These are phyloP conservation scores for Leccinum barrowsii DNA, from an alignment of 768 basidiomycete species.

Conservation along the genomic window DNA sequence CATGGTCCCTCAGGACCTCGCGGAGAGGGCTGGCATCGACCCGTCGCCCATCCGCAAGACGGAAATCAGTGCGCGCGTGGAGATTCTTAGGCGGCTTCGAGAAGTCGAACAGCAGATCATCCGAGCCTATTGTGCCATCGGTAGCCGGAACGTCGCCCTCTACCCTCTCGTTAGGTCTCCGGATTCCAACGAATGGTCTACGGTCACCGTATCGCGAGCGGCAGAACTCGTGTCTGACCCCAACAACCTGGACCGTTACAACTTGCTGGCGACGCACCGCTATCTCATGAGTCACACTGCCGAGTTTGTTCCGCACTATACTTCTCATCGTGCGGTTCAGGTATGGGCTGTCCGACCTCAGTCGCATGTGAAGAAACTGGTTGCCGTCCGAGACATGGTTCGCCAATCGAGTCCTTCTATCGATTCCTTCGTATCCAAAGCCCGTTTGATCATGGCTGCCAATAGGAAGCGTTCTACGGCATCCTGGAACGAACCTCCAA, in stretches of 20 bases:
- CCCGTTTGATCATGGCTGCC: conserved; percentile 37
- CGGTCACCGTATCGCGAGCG: conserved; percentile 52
- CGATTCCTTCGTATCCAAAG: conserved; percentile 49
- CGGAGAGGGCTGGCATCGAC: conserved; percentile 44
- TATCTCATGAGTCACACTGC: conserved; percentile 53
- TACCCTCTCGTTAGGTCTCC: conserved; percentile 46
- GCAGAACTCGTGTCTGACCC: conserved; percentile 41
- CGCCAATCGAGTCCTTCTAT: conserved; percentile 39
- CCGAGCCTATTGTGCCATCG: conserved; percentile 35
- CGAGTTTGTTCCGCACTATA: conserved; percentile 50
- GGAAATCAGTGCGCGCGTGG: conserved; percentile 58
- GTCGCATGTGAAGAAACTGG: conserved; percentile 50
- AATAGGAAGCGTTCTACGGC: conserved; percentile 29
- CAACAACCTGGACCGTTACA: conserved; percentile 28
- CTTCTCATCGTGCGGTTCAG: conserved; percentile 45
- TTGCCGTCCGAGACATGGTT: conserved; percentile 47
- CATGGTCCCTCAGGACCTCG: conserved; percentile 46
- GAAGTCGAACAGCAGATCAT: conserved; percentile 49
- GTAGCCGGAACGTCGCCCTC: conserved; percentile 24
- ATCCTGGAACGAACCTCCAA: conserved; percentile 30
- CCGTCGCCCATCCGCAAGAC: conserved; percentile 26
- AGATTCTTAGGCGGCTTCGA: conserved; percentile 58
- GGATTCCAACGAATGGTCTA: conserved; percentile 50
- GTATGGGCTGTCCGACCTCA: conserved; percentile 63
- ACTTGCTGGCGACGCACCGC: conserved; percentile 55